Conservation (phyloP, 768 basidiomycete genomes). For the Cyathus striatus region DNA sequence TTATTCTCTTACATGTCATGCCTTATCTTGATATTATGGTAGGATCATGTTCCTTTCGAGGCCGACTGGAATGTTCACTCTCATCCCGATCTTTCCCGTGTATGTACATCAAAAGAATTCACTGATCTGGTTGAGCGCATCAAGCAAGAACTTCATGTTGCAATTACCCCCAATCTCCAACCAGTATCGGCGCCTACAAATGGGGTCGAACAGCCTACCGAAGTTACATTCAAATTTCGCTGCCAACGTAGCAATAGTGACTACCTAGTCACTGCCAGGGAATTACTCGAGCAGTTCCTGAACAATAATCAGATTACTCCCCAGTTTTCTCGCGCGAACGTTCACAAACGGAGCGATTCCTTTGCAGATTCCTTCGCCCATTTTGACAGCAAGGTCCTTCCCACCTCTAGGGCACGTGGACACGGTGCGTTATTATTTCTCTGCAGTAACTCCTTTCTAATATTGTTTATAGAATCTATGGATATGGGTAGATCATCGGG, state of each 20-base stretch:
- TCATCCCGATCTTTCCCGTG: conserved; percentile 68
- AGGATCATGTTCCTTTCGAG: conserved; percentile 97
- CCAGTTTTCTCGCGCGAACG: no score
- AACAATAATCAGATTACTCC: no score
- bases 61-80: conserved; percentile 91
- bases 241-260: conserved; percentile 95
- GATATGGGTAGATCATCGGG: conserved; percentile 68
- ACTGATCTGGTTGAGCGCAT: conserved; percentile 80
- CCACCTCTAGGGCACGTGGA: conserved; percentile 69
- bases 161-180: conserved; percentile 62
- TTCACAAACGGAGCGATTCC: conserved; percentile 84
- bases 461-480: conserved; percentile 54
- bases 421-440: conserved; percentile 31
- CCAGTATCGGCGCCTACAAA: background rate
- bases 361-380: conserved; percentile 95
- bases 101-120: conserved; percentile 81
- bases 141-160: conserved; percentile 92
- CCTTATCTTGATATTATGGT: conserved; percentile 7
- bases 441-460: conserved; percentile 4
- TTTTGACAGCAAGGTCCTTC: conserved; percentile 91
- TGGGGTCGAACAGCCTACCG: conserved; percentile 53
- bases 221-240: conserved; percentile 91
- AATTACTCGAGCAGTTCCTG: conserved; percentile 91
- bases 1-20: background rate
- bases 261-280: conserved; percentile 82